Percentiles rank a stretch among this genome's conserved stretches.
These are phyloP conservation scores for Begonia loranthoides DNA, from an alignment of 306 rosid species.

Conservation along the genomic window DNA sequence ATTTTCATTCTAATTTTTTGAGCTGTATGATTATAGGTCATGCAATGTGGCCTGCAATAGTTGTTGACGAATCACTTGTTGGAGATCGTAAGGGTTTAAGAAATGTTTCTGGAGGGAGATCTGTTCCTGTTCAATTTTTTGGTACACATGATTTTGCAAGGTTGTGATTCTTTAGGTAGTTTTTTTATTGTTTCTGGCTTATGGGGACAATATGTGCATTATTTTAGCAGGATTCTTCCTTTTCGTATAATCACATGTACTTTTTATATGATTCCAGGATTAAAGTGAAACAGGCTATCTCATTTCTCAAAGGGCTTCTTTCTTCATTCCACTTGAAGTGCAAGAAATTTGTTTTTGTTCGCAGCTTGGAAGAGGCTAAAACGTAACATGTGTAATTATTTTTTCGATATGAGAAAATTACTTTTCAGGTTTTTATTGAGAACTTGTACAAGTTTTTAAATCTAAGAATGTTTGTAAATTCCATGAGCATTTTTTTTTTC, in stretches of 20 bases:
- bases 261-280: conserved; percentile 31
- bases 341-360: conserved; percentile 63
- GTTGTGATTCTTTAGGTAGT: conserved; percentile 15
- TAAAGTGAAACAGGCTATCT: conserved; percentile 62
- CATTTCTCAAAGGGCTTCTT: conserved; percentile 87
- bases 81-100: conserved; percentile 74
- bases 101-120: conserved; percentile 47
- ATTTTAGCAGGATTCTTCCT: no score
- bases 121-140: conserved; percentile 88
- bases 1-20: conserved; percentile 2
- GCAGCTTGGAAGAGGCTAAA: conserved; percentile 92
- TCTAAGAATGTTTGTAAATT: no score
- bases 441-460: no score
- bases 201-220: no score
- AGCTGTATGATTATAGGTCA: conserved; percentile 50
- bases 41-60: conserved; percentile 99
- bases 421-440: no score
- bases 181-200: conserved; percentile 17
- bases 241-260: background rate
- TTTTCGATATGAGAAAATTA: conserved; percentile 5
- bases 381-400: conserved; percentile 24
- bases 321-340: conserved; percentile 78
- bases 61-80: conserved; percentile 78
- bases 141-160: conserved; percentile 99
- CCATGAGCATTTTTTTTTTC: no score